Evolutionary conservation across 2,329 filamentous ascomycete species (phyloP), one percentile per base, ranked within the genome.

Genomic region (Botryosphaeria dothidea): DNA sequence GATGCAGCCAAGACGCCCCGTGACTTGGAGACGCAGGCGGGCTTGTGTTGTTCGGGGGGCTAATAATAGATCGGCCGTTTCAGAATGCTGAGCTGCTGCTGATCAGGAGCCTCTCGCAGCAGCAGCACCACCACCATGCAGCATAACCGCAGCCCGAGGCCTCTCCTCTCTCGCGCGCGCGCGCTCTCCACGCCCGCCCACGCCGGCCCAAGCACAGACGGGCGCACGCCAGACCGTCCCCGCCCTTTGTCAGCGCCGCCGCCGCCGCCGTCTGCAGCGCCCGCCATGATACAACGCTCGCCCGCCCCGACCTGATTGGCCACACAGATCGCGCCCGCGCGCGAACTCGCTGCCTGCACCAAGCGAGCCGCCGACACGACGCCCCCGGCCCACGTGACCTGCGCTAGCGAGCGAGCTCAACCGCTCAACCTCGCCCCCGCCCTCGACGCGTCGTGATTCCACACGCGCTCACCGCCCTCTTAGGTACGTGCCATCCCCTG

Each of bases 331-430:
- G 19, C 19, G 1, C 45, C 19, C 34, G 19, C 52, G 31, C 52
- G 34, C 51, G 31, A 54, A n/a, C 31, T 8, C n/a, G 49, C 49
- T 9, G 54, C 54, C 54, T 25, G 23, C 21, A 25, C n/a, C 21
- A 23, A 51, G 46, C 46, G 46, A 51, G 29, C 27, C 29, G 49
- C 6, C 45, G n/a, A n/a, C n/a, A n/a, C n/a, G n/a, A n/a, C n/a
- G n/a, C n/a, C n/a, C n/a, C n/a, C n/a, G n/a, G 17, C 56, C 38
- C 62, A 64, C 62, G 62, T 64, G 62, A 64, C 62, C n/a, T 6
- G 4, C 13, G 41, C 45, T 27, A 46, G 57, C 51, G 27, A 23
- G 34, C 56, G 23, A 15, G n/a, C 48, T 6, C 9, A 7, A 21
- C 25, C n/a, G n/a, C 38, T 54, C 48, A 31, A 57, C 62, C 27